Conservation (phyloP, 2,329 filamentous ascomycete species). For the Arthrobotrys megalospora region DNA sequence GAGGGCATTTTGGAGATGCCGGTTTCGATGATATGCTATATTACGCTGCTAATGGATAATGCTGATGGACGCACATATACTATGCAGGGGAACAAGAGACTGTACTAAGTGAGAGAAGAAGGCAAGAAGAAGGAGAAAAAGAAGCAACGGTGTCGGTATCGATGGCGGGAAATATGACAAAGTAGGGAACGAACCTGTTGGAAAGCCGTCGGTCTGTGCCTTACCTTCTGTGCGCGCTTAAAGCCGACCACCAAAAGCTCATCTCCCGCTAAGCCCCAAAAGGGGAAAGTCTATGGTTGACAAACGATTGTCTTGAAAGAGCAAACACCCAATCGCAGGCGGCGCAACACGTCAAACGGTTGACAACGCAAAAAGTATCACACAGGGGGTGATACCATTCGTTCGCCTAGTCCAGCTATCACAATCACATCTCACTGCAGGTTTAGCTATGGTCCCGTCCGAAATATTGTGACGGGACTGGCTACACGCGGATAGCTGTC, state of each 20-base stretch:
- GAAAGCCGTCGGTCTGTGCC: conserved; percentile 50
- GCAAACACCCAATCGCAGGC: conserved; percentile 37
- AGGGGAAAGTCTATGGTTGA: conserved; percentile 24
- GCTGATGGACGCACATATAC: conserved; percentile 2
- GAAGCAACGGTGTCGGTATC: conserved; percentile 17
- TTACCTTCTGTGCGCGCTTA: conserved; percentile 30
- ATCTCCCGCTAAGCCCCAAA: conserved; percentile 36
- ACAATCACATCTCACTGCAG: conserved; percentile 60
- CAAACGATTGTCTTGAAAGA: conserved; percentile 34
- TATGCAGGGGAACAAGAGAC: conserved; percentile 19
- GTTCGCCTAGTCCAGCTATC: conserved; percentile 61
- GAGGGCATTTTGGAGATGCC: conserved; percentile 68
- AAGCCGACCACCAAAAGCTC: conserved; percentile 26
- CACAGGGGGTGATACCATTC: conserved; percentile 43
- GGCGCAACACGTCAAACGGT: conserved; percentile 46
- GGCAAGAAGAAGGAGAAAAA: background rate
- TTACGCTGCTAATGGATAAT: conserved; percentile 8
- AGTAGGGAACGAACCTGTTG: conserved; percentile 46
- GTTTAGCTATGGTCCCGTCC: conserved; percentile 22
- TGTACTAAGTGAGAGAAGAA: conserved; percentile 7
- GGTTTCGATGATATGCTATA: conserved; percentile 9
- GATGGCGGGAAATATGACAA: conserved; percentile 6
- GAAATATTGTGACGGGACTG: conserved; percentile 59
- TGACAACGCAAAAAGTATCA: conserved; percentile 56
- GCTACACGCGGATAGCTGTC: conserved; percentile 36